These are phyloP conservation scores for Zymoseptoria ardabiliae DNA, from an alignment of 2,329 filamentous ascomycete genomes.

Conservation along the genomic window DNA sequence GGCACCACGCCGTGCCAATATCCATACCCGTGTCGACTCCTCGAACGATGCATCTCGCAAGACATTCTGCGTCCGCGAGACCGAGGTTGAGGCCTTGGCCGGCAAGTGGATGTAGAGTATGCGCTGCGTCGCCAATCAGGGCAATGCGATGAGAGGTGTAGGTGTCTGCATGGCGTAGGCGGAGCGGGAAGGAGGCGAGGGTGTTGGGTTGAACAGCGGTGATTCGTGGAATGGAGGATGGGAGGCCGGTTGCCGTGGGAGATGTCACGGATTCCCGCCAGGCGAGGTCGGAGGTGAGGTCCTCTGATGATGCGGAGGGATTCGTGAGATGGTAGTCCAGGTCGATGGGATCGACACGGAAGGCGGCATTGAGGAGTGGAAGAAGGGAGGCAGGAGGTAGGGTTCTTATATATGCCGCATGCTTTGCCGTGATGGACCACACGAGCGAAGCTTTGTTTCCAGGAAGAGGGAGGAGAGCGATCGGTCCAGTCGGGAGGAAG, in stretches of 20 bases:
- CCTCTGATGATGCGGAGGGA: slow-evolving; percentile 12
- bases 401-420: slow-evolving; percentile 71
- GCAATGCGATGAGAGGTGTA: slow-evolving; percentile 88
- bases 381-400: slow-evolving; percentile 66
- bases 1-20: slow-evolving; percentile 66
- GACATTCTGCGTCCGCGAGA: slow-evolving; percentile 75
- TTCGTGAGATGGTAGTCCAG: slow-evolving; percentile 73
- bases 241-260: slow-evolving; percentile 35
- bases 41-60: slow-evolving; percentile 66
- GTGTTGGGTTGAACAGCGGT: slow-evolving; percentile 68
- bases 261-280: slow-evolving; percentile 73
- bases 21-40: slow-evolving; percentile 80
- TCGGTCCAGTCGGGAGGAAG: slow-evolving; percentile 84
- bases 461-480: slow-evolving; percentile 85
- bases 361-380: slow-evolving; percentile 87
- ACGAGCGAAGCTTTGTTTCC: slow-evolving; percentile 78
- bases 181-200: slow-evolving; percentile 83
- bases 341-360: slow-evolving; percentile 72
- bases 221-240: slow-evolving; percentile 46
- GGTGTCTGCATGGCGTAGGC: slow-evolving; percentile 85
- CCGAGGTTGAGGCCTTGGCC: slow-evolving; percentile 94
- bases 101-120: slow-evolving; percentile 88
- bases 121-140: slow-evolving; percentile 87
- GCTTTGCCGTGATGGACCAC: slow-evolving; percentile 83
- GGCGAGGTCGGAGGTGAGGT: slow-evolving; percentile 63